A percentile compares a stretch with the other conserved stretches of the same genome.
phyloP scores from a whole-genome alignment of 2,329 filamentous ascomycete species.

The Verticillium tricorpus region DNA sequence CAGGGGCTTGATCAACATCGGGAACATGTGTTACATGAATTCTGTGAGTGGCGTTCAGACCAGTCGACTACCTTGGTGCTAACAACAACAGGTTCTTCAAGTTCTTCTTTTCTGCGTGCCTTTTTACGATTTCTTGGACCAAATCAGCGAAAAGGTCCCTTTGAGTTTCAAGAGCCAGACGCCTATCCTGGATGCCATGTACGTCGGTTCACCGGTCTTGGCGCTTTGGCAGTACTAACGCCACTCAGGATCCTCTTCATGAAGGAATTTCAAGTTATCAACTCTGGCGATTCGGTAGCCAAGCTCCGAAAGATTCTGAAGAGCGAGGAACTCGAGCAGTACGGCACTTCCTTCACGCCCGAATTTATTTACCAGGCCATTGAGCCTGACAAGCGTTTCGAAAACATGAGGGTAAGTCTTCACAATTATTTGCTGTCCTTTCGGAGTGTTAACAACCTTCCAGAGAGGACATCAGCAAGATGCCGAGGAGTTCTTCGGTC shows the following conservation, averaged over 20 bases:
- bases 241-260: conserved; percentile 81
- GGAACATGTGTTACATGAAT: conserved; percentile 99
- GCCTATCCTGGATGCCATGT: conserved; percentile 91
- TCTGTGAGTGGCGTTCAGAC: conserved; percentile 59
- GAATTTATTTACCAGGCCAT: conserved; percentile 96
- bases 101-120: conserved; percentile 89
- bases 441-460: conserved; percentile 21
- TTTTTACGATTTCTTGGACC: conserved; percentile 90
- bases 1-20: conserved; percentile 89
- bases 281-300: conserved; percentile 70
- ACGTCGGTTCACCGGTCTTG: conserved; percentile 30
- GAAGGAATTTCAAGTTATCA: conserved; percentile 83
- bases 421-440: background rate
- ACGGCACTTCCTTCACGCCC: conserved; percentile 85
- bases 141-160: conserved; percentile 75
- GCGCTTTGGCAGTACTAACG: background rate
- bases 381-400: conserved; percentile 78
- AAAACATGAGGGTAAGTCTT: conserved; percentile 75
- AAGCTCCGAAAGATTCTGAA: conserved; percentile 71
- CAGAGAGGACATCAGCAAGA: conserved; percentile 95
- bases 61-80: background rate
- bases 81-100: conserved; percentile 71
- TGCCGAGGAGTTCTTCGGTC: conserved; percentile 93
- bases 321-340: conserved; percentile 79
- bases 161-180: conserved; percentile 96